phyloP scores from a whole-genome alignment of 192 early-diverging fungal species.

The Podila horticola region DNA sequence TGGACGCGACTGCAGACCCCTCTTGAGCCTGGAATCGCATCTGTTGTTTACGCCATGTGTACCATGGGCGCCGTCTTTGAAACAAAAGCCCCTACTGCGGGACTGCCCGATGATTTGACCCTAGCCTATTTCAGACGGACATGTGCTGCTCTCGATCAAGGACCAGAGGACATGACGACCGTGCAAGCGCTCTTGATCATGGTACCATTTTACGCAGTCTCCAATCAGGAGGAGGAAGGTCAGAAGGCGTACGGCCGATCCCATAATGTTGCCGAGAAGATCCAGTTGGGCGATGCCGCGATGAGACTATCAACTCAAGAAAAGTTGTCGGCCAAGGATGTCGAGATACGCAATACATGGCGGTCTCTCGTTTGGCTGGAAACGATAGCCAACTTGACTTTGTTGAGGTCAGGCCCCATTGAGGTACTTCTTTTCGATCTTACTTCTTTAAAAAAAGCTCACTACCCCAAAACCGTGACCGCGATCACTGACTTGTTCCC shows the following conservation, averaged over 20 bases:
- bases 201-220: constrained; percentile 9
- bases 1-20: constrained; percentile 30
- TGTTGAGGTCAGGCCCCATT: neutral
- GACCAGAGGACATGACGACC: constrained; percentile 23
- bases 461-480: neutral
- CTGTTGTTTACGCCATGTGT: constrained; percentile 46
- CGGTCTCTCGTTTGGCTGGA: constrained; percentile 17
- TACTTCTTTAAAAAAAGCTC: neutral
- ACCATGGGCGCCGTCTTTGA: constrained; percentile 24
- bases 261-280: constrained; percentile 14
- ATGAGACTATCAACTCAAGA: constrained; percentile 6
- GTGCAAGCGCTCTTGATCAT: constrained; percentile 30
- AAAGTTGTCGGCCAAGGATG: constrained; percentile 13
- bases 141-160: neutral
- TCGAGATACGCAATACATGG: constrained; percentile 39
- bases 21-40: constrained; percentile 20
- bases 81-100: constrained; percentile 1
- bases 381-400: constrained; percentile 8
- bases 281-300: constrained; percentile 16
- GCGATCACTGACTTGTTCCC: neutral
- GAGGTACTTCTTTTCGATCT: constrained; percentile 15
- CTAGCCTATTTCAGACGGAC: constrained; percentile 12
- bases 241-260: neutral
- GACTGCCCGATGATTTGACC: constrained; percentile 9
- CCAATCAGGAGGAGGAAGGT: constrained; percentile 1